Evolutionary conservation across 2,329 filamentous ascomycete genomes (phyloP).

Genomic region (Monilinia aucupariae): DNA sequence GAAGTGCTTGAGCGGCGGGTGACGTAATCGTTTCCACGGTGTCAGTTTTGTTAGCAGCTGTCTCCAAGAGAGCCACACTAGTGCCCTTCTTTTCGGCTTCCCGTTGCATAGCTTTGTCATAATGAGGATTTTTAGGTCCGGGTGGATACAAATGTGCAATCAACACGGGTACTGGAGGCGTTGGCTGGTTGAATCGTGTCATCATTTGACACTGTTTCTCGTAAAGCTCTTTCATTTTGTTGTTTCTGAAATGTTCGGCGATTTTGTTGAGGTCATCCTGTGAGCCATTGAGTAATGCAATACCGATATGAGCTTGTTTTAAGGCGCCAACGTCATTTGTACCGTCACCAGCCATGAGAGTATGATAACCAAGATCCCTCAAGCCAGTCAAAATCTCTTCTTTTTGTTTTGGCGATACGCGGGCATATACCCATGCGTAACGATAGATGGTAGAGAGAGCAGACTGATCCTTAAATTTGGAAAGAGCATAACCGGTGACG

Average conservation of each 20-base stretch:
- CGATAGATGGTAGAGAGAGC: constrained; percentile 74
- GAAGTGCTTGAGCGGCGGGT: constrained; percentile 57
- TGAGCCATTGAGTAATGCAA: constrained; percentile 91
- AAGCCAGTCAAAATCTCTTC: constrained; percentile 96
- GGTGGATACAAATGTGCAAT: constrained; percentile 95
- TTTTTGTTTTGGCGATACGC: constrained; percentile 97
- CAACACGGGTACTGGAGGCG: constrained; percentile 83
- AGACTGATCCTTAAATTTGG: constrained; percentile 77
- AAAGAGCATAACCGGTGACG: constrained; percentile 87
- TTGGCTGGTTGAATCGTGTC: constrained; percentile 88
- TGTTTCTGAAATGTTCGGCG: constrained; percentile 86
- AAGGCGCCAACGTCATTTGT: constrained; percentile 97
- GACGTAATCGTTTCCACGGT: constrained; percentile 60
- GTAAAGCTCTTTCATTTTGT: constrained; percentile 97
- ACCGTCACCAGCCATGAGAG: constrained; percentile 96
- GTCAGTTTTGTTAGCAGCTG: constrained; percentile 49
- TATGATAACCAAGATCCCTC: constrained; percentile 96
- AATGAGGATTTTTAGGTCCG: constrained; percentile 87
- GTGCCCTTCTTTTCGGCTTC: constrained; percentile 76
- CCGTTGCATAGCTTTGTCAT: constrained; percentile 82
- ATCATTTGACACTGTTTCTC: constrained; percentile 92
- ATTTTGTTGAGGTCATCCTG: constrained; percentile 87
- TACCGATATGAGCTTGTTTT: constrained; percentile 96
- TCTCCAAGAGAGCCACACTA: constrained; percentile 46
- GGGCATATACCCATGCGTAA: constrained; percentile 94